Conservation (phyloP, 768 basidiomycete genomes). For the Daedalea quercina region DNA sequence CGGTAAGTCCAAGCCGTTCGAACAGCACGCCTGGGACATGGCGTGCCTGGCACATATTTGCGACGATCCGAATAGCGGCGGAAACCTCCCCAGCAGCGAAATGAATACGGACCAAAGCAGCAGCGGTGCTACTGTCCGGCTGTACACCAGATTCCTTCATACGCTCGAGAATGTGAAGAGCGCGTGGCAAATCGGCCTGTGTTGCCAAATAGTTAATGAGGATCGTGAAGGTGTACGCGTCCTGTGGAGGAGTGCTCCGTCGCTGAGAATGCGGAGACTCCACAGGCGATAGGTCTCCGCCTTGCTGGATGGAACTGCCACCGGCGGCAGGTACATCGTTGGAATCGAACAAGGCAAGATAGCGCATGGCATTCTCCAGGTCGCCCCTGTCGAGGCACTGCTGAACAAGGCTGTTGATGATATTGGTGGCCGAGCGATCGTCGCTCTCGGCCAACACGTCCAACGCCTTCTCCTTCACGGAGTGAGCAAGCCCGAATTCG, state of each 20-base stretch:
- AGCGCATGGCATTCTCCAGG: constrained; percentile 34
- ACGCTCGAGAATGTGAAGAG: constrained; percentile 38
- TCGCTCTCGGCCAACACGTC: constrained; percentile 37
- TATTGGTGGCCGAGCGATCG: constrained; percentile 35
- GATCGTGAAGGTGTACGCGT: constrained; percentile 55
- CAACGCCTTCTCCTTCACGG: constrained; percentile 48
- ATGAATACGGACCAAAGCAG: constrained; percentile 54
- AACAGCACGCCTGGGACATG: constrained; percentile 3
- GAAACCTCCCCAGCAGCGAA: constrained; percentile 39
- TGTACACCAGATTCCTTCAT: constrained; percentile 38
- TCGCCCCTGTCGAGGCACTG: constrained; percentile 52
- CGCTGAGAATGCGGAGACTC: not conserved
- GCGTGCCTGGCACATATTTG: constrained; percentile 32
- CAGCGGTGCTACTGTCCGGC: constrained; percentile 40
- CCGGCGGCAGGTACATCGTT: not conserved
- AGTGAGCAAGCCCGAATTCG: constrained; percentile 47
- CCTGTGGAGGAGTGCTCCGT: constrained; percentile 26
- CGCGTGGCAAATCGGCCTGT: constrained; percentile 36
- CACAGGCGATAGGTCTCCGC: constrained; percentile 8
- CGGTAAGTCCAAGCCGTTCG: constrained; percentile 13
- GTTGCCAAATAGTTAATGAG: constrained; percentile 50
- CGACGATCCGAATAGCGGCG: constrained; percentile 46
- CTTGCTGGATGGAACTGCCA: constrained; percentile 25
- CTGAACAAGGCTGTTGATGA: constrained; percentile 67
- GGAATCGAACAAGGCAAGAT: constrained; percentile 43